These are phyloP conservation scores for Volvariella surrecta DNA, from an alignment of 1,284 basidiomycete species.

Conservation along the genomic window DNA sequence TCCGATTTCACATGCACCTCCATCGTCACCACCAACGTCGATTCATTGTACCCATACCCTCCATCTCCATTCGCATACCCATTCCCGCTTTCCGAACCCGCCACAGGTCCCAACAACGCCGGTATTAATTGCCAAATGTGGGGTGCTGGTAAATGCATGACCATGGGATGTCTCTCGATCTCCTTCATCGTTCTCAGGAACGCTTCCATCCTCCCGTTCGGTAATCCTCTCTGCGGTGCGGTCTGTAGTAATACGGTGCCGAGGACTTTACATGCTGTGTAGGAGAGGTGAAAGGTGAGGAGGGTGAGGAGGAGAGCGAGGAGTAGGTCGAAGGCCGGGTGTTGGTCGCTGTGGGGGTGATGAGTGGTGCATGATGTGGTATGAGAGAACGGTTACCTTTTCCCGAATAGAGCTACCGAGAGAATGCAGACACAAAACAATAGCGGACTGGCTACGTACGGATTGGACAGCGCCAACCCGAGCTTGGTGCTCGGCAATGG, in stretches of 20 bases:
- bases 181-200: slow-evolving; percentile 77
- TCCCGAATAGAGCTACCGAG: slow-evolving; percentile 33
- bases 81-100: slow-evolving; percentile 1
- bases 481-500: slow-evolving; percentile 27
- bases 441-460: slow-evolving; percentile 35
- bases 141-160: slow-evolving; percentile 70
- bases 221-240: slow-evolving; percentile 55
- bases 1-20: slow-evolving; percentile 69
- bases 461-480: slow-evolving; percentile 41
- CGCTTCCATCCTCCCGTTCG: slow-evolving; percentile 63
- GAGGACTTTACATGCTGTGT: slow-evolving; percentile 69
- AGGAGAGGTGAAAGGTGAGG: slow-evolving; percentile 75
- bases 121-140: slow-evolving; percentile 83
- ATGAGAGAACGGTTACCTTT: slow-evolving; percentile 25
- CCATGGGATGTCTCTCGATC: slow-evolving; percentile 73
- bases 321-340: slow-evolving; percentile 64
- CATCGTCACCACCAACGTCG: slow-evolving; percentile 69
- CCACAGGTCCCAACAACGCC: not conserved
- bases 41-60: no score
- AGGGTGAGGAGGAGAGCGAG: slow-evolving; percentile 69
- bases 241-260: slow-evolving; percentile 85
- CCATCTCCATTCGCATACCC: no score
- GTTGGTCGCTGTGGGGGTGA: slow-evolving; percentile 36
- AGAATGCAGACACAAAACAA: slow-evolving; percentile 35
- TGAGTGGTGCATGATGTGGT: not conserved